phyloP scores from a whole-genome alignment of 106 monocot species.

The Dendrobium huoshanense region DNA sequence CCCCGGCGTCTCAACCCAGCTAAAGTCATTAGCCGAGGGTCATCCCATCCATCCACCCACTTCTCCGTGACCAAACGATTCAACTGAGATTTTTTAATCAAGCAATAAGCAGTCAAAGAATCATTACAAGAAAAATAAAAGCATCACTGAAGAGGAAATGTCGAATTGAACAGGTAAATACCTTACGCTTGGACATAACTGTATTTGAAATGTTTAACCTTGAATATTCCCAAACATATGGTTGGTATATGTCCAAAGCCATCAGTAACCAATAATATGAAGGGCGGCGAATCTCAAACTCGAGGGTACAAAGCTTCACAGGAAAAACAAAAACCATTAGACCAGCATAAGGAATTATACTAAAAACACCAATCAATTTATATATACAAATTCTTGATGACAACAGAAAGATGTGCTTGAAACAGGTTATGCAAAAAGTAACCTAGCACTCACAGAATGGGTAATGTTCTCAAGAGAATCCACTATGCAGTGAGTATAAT shows the following conservation, averaged over 20 bases:
- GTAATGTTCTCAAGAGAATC: conserved; percentile 98
- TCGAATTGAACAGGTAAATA: conserved; percentile 8
- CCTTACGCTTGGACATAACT: conserved; percentile 98
- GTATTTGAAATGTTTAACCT: conserved; percentile 90
- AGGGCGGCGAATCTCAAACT: conserved; percentile 93
- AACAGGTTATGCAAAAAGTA: not conserved
- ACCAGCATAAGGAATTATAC: not conserved
- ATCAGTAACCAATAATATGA: conserved; percentile 93
- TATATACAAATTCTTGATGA: not conserved
- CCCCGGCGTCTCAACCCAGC: conserved; percentile 88
- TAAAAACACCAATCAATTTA: not conserved
- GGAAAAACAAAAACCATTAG: not conserved
- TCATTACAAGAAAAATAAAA: not conserved
- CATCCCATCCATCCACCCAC: conserved; percentile 96
- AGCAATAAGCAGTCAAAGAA: not conserved
- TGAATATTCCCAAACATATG: conserved; percentile 99
- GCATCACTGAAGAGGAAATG: not conserved
- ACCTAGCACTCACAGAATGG: conserved; percentile 63
- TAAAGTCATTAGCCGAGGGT: conserved; percentile 87
- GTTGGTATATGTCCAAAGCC: conserved; percentile 77
- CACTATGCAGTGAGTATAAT: conserved; percentile 96
- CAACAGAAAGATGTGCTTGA: not conserved
- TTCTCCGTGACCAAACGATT: conserved; percentile 82
- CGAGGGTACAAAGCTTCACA: conserved; percentile 86
- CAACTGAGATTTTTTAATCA: conserved; percentile 41